Evolutionary conservation across 2,329 filamentous ascomycete genomes (phyloP), one percentile per base, ranked within the genome.

Genomic region (Falciphora oryzae): DNA sequence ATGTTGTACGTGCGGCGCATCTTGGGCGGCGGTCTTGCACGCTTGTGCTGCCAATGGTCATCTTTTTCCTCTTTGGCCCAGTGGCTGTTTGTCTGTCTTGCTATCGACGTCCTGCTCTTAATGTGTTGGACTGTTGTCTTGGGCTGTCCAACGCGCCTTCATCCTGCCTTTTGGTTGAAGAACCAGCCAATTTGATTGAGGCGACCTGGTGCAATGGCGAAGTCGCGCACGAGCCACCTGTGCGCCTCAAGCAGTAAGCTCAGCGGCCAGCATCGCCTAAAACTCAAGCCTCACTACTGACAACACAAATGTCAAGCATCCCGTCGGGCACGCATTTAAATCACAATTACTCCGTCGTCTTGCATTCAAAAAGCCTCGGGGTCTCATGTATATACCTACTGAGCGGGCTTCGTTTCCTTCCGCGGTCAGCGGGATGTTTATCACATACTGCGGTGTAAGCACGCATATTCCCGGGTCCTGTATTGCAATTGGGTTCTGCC

Each of bases 1-100:
- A 89, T 89, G 73, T 87, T 89, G 76, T 88, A 89, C 38, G 83
- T 85, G 68, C 81, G 81, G 70, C 80, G 83, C 70, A 63, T 63
- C 44, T 53, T 53, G 44, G n/a, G 22, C 44, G 44, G 44, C 44
- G 22, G 44, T 7, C 44, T 53, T n/a, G 44, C 44, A 53, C 16
- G 22, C 44, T 18, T 22, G 44, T 53, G 44, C 22, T 11, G 44
- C 44, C 44, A 11, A 53, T 53, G 22, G n/a, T 25, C 44, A 53
- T 53, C 44, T 53, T 53, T 35, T 35, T 53, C 44, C 44, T 53
- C 6, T 53, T 53, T 53, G 22, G 44, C 44, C 22, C 44, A 53
- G 44, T 53, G 22, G 44, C 22, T 53, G 22, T 53, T 8, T 53
- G 22, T 53, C n/a, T 53, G 22, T 53, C 22, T 53, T 53, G 18